phyloP scores from a whole-genome alignment of 2,329 filamentous ascomycete genomes.

The Teratosphaeria pseudoeucalypti region DNA sequence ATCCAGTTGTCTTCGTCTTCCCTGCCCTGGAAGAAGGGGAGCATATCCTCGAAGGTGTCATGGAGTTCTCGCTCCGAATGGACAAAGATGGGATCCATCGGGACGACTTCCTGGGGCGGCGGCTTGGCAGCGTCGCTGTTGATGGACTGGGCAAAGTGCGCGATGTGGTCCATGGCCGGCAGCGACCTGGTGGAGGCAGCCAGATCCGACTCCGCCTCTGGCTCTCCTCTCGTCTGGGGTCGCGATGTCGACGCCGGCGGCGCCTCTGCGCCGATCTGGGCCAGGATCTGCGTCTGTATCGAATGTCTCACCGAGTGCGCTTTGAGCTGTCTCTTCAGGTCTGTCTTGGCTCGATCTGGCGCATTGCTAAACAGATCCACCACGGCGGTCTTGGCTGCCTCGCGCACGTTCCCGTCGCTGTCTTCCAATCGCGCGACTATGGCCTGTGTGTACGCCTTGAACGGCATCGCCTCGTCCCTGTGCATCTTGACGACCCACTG shows the following conservation, averaged over 20 bases:
- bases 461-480: slow-evolving; percentile 65
- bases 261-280: slow-evolving; percentile 51
- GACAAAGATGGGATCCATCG: slow-evolving; percentile 70
- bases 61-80: slow-evolving; percentile 82
- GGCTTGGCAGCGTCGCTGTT: slow-evolving; percentile 42
- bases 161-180: slow-evolving; percentile 31
- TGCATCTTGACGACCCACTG: slow-evolving; percentile 84
- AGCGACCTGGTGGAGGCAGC: slow-evolving; percentile 33
- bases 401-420: slow-evolving; percentile 76
- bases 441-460: slow-evolving; percentile 70
- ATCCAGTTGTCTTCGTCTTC: slow-evolving; percentile 90
- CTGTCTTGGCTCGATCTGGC: slow-evolving; percentile 72
- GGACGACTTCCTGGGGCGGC: slow-evolving; percentile 54
- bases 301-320: slow-evolving; percentile 76
- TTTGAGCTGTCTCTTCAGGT: slow-evolving; percentile 77
- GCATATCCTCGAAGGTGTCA: slow-evolving; percentile 74
- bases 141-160: slow-evolving; percentile 34
- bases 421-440: slow-evolving; percentile 85
- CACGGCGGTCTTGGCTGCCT: slow-evolving; percentile 70
- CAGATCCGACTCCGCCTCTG: slow-evolving; percentile 19
- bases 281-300: slow-evolving; percentile 71
- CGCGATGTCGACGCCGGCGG: slow-evolving; percentile 6
- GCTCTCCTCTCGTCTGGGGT: slow-evolving; percentile 15
- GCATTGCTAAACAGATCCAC: slow-evolving; percentile 80
- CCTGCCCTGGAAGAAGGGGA: slow-evolving; percentile 69